Evolutionary conservation across 1,139 yeast genomes (phyloP), one percentile per base, ranked within the genome.

Genomic region (Geotrichum phurueaensis): DNA sequence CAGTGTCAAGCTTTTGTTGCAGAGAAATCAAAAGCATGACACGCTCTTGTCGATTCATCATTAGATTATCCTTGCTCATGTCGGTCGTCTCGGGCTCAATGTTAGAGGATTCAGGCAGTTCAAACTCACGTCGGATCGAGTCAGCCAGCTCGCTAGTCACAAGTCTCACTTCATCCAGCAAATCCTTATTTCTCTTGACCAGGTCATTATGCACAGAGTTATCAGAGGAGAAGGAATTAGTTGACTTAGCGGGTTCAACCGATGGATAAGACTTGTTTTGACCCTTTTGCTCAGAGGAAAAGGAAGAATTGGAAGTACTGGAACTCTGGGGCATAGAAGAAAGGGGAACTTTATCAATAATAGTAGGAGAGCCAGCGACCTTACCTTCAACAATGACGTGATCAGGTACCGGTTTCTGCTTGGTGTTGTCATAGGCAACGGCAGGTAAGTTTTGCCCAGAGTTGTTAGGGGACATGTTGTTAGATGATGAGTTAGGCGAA

Each of bases 111-210:
- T 60, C 63, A 2, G 60, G 63, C 6, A 74, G 64, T 3, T 68
- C 69, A 23, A 72, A 70, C 64, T 75, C 78, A 7, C 77, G 71
- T 49, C 77, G 69, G 29, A 73, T 68, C 2, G 75, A 67, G 60
- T 75, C 78, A 1, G 76, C 76, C 15, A 75, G 70, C 61, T 75
- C 78, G 39, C 73, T 68, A 1, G 76, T 71, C 13, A 75, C 71
- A 15, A 74, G 65, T 13, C 75, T 65, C 20, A 75, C 65, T 54
- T 75, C 77, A 36, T 73, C 72, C 58, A 72, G 64, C 9, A 75
- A 67, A 13, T 22, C 45, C 10, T 43, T 18, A 47, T 59, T 59
- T 18, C 39, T 54, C 27, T 48, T 27, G n/a, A 33, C 39, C 39
- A 33, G n/a, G n/a, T 33, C n/a, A 3, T 33, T 15, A 33, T 33